These are phyloP conservation scores for Boletus pseudopeckii DNA, from an alignment of 768 basidiomycete genomes.

Conservation along the genomic window DNA sequence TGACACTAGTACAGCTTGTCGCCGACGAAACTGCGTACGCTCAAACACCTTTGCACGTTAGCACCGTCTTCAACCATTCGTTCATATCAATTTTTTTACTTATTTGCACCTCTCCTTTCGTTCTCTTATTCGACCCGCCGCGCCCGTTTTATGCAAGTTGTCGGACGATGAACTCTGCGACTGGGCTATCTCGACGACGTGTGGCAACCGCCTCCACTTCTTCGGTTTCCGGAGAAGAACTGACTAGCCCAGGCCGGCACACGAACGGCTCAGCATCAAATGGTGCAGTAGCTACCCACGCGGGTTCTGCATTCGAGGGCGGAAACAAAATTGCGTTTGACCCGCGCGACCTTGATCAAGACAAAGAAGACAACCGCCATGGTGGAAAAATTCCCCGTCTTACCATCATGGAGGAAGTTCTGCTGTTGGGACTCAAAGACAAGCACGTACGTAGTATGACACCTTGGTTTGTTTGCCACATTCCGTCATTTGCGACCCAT, in stretches of 20 bases:
- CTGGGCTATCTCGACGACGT: constrained; percentile 57
- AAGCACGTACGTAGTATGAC: constrained; percentile 65
- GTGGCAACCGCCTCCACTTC: constrained; percentile 43
- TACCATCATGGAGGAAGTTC: constrained; percentile 96
- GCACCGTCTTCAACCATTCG: constrained; percentile 4
- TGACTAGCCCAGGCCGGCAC: constrained; percentile 27
- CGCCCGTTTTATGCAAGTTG: constrained; percentile 19
- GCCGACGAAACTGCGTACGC: constrained; percentile 6
- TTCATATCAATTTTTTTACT: neutral
- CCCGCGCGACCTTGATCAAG: constrained; percentile 81
- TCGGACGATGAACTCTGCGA: constrained; percentile 46
- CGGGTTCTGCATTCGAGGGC: constrained; percentile 81
- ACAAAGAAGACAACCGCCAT: constrained; percentile 56
- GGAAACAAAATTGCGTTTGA: constrained; percentile 90
- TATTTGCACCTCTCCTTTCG: constrained; percentile 4
- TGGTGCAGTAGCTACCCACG: constrained; percentile 47
- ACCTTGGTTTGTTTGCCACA: neutral
- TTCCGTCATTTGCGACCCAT: constrained; percentile 5
- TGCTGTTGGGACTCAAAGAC: constrained; percentile 92
- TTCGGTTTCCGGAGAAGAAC: constrained; percentile 38
- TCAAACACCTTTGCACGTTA: constrained; percentile 9
- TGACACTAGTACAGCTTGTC: constrained; percentile 3
- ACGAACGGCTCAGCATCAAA: constrained; percentile 30
- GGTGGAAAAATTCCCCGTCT: constrained; percentile 78
- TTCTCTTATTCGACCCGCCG: neutral